Evolutionary conservation across 331 rosid species (phyloP), one percentile per base, ranked within the genome.

Genomic region (Saraca asoca): DNA sequence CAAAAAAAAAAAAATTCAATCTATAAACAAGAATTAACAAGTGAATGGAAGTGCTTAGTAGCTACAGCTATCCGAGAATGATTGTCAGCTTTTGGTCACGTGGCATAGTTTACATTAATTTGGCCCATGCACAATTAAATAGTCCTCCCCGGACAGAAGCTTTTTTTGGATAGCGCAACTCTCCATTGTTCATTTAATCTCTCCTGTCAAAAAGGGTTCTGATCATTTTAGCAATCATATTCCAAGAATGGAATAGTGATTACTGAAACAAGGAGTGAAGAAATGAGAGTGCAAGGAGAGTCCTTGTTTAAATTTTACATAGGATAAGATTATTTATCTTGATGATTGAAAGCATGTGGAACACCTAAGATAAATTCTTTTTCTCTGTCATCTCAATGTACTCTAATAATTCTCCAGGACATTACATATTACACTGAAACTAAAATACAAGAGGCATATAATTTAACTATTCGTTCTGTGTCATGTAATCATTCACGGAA

Each of bases 41-140:
- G 41, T 37, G 20, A 52, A 73, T 43, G 17, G 41, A 70, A 69
- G 50, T 41, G 20, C 29, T 51, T 53, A 51, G 14, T 24, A 44
- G 16, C 55, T 7, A 76, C 19, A 56, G 16, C 63, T 46, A 12
- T 73, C 33, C 5, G 14, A 45, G 8, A 33, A 49, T 51, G 51
- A 19, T n/a, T n/a, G n/a, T n/a, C n/a, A n/a, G n/a, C 37, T 41
- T 24, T 35, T 24, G 68, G 43, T 20, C 43, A 45, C 16, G 13
- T 39, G 43, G 31, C 5, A 8, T 12, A 9, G 16, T 24, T 24
- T 8, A 14, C 14, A n/a, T 45, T 31, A 45, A 62, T 29, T 45
- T 31, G 31, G 44, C n/a, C 41, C 29, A 29, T 50, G 52, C 9
- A 62, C 29, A 12, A 20, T 62, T 12, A 45, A 7, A n/a, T 39